Base-by-base conservation (phyloP, 495 filamentous ascomycete genomes). In the Tuber calosporum region DNA sequence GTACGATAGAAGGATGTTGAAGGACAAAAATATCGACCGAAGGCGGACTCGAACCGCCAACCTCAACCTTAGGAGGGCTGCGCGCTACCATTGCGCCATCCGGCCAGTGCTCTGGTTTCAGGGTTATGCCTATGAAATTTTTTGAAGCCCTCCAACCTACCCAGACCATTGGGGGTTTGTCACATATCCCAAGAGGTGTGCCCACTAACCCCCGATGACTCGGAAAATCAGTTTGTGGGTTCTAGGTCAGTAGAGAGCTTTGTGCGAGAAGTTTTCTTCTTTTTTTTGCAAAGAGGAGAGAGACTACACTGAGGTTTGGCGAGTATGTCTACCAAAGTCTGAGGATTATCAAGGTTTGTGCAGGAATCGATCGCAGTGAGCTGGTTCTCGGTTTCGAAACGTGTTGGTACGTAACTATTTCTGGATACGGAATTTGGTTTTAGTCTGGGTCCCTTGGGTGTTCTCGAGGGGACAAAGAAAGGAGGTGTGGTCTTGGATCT, bases 41-140 rank as follows among this genome's bases (percentile, higher is more conserved):
- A 43, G 73, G 74, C 72, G 74, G 66, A 68, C 26, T 75, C 74
- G 72, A 75, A 75, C 74, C 74, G 72, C 75, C 72, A 75, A 75
- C 72, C 74, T 75, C 66, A 67, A 67, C 66, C 72, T 75, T 75
- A 75, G 72, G 74, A 75, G 66, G 72, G 62, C 72, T 67, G 74
- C 66, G 66, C 72, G 72, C 74, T 73, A 73, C 72, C 72, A 73
- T 73, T 73, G 42, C 66, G 72, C 74, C 66, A 75, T 62, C 66
- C 39, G 38, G 72, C 72, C 43, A 30, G 17, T 40, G n/a, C 43
- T 0, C n/a, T 70, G 4, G 34, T 36, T 34, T 42, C 4, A 2
- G 0, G 3, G 0, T 2, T n/a, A 20, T 22, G 20, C 2, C 2
- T 19, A 15, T 19, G 2, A 26, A 11, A 53, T 9, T 2, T 26